Conservation (phyloP, 148 eudicot genomes). For the Cornus suecica region DNA sequence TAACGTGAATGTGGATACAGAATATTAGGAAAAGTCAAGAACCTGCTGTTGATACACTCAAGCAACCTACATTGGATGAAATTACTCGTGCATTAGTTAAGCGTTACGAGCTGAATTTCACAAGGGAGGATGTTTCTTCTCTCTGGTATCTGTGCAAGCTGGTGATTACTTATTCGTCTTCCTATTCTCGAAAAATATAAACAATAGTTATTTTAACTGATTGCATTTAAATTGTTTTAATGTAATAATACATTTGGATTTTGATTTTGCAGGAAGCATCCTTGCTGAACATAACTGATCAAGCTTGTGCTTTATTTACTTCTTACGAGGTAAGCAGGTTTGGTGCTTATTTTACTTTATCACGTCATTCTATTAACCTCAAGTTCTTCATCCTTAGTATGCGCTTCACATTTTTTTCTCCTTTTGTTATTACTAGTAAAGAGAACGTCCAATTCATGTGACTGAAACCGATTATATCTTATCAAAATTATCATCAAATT, state of each 20-base stretch:
- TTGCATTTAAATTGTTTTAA: background rate
- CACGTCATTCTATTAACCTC: conserved; percentile 22
- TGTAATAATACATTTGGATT: conserved; percentile 33
- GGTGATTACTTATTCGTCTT: conserved; percentile 33
- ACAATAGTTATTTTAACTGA: background rate
- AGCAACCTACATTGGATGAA: conserved; percentile 72
- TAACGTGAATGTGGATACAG: conserved; percentile 34
- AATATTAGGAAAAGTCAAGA: conserved; percentile 64
- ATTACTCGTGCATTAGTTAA: conserved; percentile 46
- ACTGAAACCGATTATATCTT: too few relatives aligned
- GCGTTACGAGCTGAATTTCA: conserved; percentile 78
- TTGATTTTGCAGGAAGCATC: conserved; percentile 75
- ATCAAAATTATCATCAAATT: too few relatives aligned
- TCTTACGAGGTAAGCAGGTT: conserved; percentile 60
- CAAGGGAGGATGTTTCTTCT: conserved; percentile 64
- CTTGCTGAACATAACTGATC: conserved; percentile 68
- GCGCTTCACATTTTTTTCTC: background rate
- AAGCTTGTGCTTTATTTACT: conserved; percentile 81
- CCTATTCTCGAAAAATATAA: background rate
- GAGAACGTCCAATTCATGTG: too few relatives aligned
- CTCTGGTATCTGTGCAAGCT: conserved; percentile 96
- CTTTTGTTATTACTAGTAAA: too few relatives aligned
- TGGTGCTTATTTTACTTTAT: conserved; percentile 1
- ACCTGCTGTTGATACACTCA: conserved; percentile 76
- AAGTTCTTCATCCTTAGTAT: background rate